phyloP scores from a whole-genome alignment of 306 rosid species.

The Parietaria judaica region DNA sequence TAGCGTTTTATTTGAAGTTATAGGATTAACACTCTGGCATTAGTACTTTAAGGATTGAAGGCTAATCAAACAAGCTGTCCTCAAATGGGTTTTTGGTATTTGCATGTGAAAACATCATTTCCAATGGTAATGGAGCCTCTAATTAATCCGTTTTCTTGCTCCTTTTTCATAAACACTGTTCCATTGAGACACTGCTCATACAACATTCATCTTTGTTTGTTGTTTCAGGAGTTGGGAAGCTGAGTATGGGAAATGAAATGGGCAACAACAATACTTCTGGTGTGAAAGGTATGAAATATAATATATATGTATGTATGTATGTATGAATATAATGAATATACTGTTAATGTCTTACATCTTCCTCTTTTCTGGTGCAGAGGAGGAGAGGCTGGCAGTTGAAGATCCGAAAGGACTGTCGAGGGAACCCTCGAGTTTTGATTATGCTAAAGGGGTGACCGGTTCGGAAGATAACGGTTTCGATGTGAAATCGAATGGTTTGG shows the following conservation, averaged over 20 bases:
- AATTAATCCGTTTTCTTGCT: neutral
- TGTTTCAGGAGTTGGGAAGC: conserved; percentile 44
- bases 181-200: conserved; percentile 4
- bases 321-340: neutral
- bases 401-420: conserved; percentile 15
- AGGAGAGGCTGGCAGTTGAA: conserved; percentile 35
- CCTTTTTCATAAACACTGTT: conserved; percentile 16
- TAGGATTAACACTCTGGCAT: conserved; percentile 50
- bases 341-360: conserved; percentile 5
- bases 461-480: conserved; percentile 21
- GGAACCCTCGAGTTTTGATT: no score
- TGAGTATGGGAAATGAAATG: conserved; percentile 89
- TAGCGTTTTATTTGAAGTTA: conserved; percentile 21
- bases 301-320: neutral
- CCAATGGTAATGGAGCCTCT: conserved; percentile 42
- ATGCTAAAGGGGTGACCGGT: conserved; percentile 4
- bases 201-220: conserved; percentile 9
- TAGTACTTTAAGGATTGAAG: conserved; percentile 7
- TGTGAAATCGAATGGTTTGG: conserved; percentile 17
- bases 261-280: conserved; percentile 61
- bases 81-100: conserved; percentile 25
- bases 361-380: conserved; percentile 39
- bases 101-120: conserved; percentile 54
- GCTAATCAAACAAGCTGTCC: conserved; percentile 24
- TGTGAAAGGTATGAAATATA: conserved; percentile 45